Evolutionary conservation across 495 filamentous ascomycete species (phyloP).

Genomic region (Halenospora varia): DNA sequence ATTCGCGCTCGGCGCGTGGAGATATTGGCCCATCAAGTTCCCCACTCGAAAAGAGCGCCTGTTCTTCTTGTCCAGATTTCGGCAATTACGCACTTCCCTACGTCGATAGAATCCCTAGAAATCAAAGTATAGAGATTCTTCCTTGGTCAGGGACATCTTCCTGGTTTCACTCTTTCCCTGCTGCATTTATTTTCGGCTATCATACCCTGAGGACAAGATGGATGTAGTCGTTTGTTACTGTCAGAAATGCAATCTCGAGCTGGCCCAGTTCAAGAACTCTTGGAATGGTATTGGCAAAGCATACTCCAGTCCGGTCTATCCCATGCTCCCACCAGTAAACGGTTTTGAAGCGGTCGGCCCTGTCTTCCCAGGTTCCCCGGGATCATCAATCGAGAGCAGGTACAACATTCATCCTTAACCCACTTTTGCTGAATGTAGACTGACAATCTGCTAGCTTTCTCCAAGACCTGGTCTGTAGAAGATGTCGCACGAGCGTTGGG

Average conservation of each 20-base stretch:
- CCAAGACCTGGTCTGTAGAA: slow-evolving; percentile 20
- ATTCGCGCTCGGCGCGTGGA: slow-evolving; percentile 9
- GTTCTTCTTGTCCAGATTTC: not conserved
- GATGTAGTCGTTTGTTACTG: slow-evolving; percentile 31
- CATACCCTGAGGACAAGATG: slow-evolving; percentile 2
- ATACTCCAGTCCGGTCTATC: slow-evolving; percentile 37
- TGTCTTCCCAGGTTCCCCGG: slow-evolving; percentile 5
- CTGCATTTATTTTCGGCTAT: too few relatives aligned
- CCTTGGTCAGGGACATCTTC: too few relatives aligned
- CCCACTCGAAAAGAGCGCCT: not conserved
- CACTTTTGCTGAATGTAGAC: too few relatives aligned
- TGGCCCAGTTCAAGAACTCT: slow-evolving; percentile 37
- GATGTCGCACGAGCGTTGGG: slow-evolving; percentile 14
- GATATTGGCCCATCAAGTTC: not conserved
- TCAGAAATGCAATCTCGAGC: slow-evolving; percentile 29
- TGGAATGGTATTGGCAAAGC: slow-evolving; percentile 41
- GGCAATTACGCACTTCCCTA: too few relatives aligned
- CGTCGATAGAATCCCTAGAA: too few relatives aligned
- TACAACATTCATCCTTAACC: slow-evolving; percentile 1
- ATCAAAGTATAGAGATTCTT: too few relatives aligned
- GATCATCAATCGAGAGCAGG: slow-evolving; percentile 17
- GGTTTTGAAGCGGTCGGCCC: slow-evolving; percentile 13
- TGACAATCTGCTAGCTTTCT: slow-evolving; percentile 15
- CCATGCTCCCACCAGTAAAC: not conserved
- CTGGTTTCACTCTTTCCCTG: too few relatives aligned